Evolutionary conservation across 2,329 filamentous ascomycete species (phyloP).

Genomic region (Botrytis galanthina): DNA sequence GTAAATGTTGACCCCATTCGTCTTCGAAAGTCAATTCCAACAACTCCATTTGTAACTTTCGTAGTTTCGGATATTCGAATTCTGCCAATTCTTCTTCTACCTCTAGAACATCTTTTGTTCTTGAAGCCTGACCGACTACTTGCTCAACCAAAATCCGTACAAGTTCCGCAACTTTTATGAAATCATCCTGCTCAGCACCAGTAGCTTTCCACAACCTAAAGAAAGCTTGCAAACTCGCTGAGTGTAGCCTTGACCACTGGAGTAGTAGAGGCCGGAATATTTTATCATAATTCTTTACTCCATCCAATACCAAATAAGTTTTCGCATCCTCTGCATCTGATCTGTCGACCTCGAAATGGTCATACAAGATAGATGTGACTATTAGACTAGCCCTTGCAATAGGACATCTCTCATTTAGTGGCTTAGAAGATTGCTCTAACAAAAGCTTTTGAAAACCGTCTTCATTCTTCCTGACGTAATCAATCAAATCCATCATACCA

Average conservation of each 20-base stretch:
- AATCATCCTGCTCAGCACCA: slow-evolving; percentile 79
- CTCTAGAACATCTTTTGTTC: slow-evolving; percentile 80
- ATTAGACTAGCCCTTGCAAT: slow-evolving; percentile 83
- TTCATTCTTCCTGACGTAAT: slow-evolving; percentile 89
- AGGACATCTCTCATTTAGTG: slow-evolving; percentile 73
- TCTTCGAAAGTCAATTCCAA: slow-evolving; percentile 90
- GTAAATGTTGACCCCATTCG: slow-evolving; percentile 87
- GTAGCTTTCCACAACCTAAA: slow-evolving; percentile 91
- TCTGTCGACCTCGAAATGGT: slow-evolving; percentile 92
- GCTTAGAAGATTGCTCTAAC: slow-evolving; percentile 78
- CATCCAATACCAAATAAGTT: slow-evolving; percentile 71
- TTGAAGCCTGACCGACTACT: slow-evolving; percentile 76
- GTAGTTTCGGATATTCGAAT: slow-evolving; percentile 74
- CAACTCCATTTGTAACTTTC: slow-evolving; percentile 90
- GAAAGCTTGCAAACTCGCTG: slow-evolving; percentile 80
- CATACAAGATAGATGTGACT: slow-evolving; percentile 84
- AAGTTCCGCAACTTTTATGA: slow-evolving; percentile 89
- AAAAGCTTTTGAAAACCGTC: slow-evolving; percentile 90
- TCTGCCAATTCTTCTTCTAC: slow-evolving; percentile 86
- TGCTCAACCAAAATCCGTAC: slow-evolving; percentile 87
- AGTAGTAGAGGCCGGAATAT: slow-evolving; percentile 83
- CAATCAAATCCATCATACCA: slow-evolving; percentile 95
- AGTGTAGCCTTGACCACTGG: slow-evolving; percentile 91
- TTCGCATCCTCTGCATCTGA: slow-evolving; percentile 76
- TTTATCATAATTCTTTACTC: slow-evolving; percentile 75